Conservation (phyloP, 805 yeast genomes). For the Kuraishia capsulata region DNA sequence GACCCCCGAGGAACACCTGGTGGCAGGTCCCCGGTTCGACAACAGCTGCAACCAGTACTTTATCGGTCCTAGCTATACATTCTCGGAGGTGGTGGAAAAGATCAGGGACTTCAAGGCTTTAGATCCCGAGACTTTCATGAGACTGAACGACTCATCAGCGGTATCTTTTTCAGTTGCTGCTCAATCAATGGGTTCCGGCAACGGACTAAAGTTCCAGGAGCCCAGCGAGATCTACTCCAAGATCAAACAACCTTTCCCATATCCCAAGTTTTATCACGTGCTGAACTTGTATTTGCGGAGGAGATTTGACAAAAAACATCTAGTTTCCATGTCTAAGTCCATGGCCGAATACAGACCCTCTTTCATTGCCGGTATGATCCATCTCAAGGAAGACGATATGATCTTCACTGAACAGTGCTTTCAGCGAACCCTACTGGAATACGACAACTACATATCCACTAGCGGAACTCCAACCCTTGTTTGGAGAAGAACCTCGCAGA, state of each 20-base stretch:
- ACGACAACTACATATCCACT: constrained; percentile 72
- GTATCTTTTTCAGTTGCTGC: constrained; percentile 42
- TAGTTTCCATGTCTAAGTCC: constrained; percentile 75
- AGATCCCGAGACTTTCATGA: constrained; percentile 31
- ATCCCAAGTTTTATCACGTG: constrained; percentile 85
- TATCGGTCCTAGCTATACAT: constrained; percentile 45
- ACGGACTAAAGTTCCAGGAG: constrained; percentile 41
- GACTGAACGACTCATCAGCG: constrained; percentile 23
- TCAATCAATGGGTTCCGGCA: constrained; percentile 21
- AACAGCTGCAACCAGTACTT: constrained; percentile 57
- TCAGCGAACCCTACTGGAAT: constrained; percentile 84
- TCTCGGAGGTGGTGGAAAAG: constrained; percentile 51
- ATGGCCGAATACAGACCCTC: constrained; percentile 90
- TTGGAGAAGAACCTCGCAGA: constrained; percentile 94
- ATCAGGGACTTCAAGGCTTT: constrained; percentile 27
- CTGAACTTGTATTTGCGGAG: constrained; percentile 63
- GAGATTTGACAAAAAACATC: constrained; percentile 59
- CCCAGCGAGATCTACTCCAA: constrained; percentile 75
- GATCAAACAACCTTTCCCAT: constrained; percentile 70
- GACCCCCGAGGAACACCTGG: neutral
- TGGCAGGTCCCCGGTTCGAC: constrained; percentile 37
- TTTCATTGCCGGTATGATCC: constrained; percentile 85
- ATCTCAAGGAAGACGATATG: constrained; percentile 82
- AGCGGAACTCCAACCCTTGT: constrained; percentile 93
- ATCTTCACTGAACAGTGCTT: constrained; percentile 95